phyloP scores from a whole-genome alignment of 208 protist genomes.

The Crithidia expoeki region DNA sequence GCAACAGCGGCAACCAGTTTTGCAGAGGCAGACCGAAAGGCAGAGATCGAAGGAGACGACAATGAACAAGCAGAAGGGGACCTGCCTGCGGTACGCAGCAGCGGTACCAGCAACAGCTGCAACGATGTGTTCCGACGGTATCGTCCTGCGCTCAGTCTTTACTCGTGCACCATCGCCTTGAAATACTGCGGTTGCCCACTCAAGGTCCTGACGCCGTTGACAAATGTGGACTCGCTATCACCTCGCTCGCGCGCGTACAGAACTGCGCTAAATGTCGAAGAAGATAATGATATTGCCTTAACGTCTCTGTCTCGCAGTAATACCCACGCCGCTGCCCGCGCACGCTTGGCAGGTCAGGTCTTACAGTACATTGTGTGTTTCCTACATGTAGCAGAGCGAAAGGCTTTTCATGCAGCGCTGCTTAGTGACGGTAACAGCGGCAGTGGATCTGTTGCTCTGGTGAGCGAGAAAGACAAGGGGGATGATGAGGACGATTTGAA shows the following conservation, averaged over 20 bases:
- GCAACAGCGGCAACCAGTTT: not conserved
- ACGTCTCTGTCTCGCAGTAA: not conserved
- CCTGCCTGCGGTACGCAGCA: too few species aligned
- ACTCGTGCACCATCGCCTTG: slow-evolving; percentile 37
- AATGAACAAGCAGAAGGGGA: not conserved
- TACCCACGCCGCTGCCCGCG: not conserved
- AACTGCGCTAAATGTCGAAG: not conserved
- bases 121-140: slow-evolving; percentile 4
- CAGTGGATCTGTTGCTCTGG: too few species aligned
- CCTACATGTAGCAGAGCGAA: slow-evolving; percentile 29
- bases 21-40: not conserved
- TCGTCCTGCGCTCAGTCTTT: slow-evolving; percentile 32
- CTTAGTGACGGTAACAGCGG: too few species aligned
- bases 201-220: not conserved
- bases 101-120: not conserved
- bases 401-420: not conserved
- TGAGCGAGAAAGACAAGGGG: not conserved
- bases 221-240: too few species aligned
- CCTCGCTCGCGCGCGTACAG: not conserved
- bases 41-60: not conserved
- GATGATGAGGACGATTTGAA: not conserved
- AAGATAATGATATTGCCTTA: not conserved
- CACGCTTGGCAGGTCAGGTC: slow-evolving; percentile 30
- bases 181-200: slow-evolving; percentile 20
- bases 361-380: slow-evolving; percentile 40